A percentile compares a stretch with the other conserved stretches of the same genome.
Evolutionary conservation across 2,329 filamentous ascomycete species (phyloP).

Genomic region (Trichoderma sp.): DNA sequence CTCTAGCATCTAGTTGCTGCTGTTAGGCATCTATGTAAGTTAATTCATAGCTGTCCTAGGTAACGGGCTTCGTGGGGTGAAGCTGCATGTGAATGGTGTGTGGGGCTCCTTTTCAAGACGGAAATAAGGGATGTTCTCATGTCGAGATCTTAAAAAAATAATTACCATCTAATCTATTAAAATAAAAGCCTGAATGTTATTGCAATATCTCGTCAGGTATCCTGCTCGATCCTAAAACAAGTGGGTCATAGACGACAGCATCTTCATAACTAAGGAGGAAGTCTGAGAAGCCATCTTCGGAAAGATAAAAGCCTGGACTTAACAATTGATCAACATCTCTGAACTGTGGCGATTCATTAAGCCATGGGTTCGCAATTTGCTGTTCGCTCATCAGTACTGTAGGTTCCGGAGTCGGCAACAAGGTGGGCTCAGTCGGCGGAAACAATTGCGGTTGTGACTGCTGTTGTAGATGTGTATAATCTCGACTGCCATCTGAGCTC

Average conservation of each 20-base stretch:
- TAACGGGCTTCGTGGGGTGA: neutral
- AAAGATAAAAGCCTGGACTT: neutral
- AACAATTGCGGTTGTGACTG: neutral
- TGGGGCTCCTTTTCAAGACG: neutral
- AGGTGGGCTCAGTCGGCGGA: neutral
- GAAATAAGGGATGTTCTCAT: neutral
- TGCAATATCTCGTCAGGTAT: neutral
- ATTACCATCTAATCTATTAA: neutral
- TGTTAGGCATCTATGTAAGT: neutral
- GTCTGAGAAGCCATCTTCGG: neutral
- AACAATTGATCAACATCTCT: neutral
- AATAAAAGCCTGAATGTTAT: neutral
- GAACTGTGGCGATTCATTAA: neutral
- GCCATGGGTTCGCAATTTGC: neutral
- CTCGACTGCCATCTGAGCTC: neutral
- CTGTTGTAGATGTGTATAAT: neutral
- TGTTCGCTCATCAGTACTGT: neutral
- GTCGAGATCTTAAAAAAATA: neutral
- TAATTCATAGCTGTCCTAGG: neutral
- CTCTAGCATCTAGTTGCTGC: neutral
- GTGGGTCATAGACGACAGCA: neutral
- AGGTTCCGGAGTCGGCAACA: neutral
- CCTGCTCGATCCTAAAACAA: neutral
- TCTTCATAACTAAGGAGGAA: neutral
- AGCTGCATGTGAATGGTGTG: neutral